Base-by-base conservation (phyloP, 495 filamentous ascomycete species). In the Durotheca rogersii region DNA sequence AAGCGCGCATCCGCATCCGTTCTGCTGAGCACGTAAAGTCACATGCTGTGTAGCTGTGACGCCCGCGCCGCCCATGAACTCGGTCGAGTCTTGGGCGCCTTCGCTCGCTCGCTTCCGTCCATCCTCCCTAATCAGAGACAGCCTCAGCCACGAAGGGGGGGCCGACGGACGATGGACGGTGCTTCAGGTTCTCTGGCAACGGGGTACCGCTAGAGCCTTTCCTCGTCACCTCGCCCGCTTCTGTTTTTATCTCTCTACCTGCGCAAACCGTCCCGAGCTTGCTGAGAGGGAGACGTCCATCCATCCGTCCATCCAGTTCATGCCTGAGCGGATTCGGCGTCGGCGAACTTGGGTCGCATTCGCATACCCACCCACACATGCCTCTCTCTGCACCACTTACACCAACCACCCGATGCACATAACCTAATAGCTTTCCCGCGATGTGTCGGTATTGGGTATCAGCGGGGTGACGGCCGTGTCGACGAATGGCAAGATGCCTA, bases 1-100 rank as follows among this genome's bases (percentile, higher is more conserved):
- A 51, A 48, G 56, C 51, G 42, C 42, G 56, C 47, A 60, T 56
- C 56, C 56, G 56, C n/a, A n/a, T n/a, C n/a, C n/a, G n/a, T n/a
- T 46, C 56, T 60, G 46, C 39, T 43, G 56, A 51, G 47, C 37
- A 51, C 30, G 18, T 41, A 45, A 39, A 55, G 32, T 60, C 41
- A 46, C 43, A 55, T 56, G 51, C 49, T 17, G 56, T 55, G 56
- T 56, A 35, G 45, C 47, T 16, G 56, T 60, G 30, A 60, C 56
- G 56, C 56, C 33, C 39, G 41, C 47, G 41, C 42, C 32, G 12
- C 51, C 20, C 42, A 17, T 43, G n/a, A n/a, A n/a, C n/a, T n/a
- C n/a, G n/a, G 11, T 59, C 42, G 56, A 55, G 51, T 56, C 46
- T 60, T 51, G n/a, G n/a, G n/a, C 9, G 47, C 25, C 41, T 44